Evolutionary conservation across 225 moss, liverwort and hornwort genomes (phyloP).

Genomic region (Pseudoscleropodium purum): DNA sequence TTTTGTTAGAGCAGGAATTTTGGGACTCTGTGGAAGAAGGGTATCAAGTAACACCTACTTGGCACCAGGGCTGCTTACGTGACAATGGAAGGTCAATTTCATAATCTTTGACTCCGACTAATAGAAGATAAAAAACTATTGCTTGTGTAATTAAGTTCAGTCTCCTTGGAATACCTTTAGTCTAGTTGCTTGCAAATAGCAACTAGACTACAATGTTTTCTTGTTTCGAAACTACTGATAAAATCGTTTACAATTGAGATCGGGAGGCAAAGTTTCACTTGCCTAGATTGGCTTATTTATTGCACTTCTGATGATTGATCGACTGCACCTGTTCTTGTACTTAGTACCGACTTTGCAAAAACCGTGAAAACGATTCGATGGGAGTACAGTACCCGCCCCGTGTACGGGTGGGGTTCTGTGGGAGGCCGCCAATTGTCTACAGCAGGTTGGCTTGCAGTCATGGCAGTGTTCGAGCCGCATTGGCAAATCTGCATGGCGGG

Average conservation of each 20-base stretch:
- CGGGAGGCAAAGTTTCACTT: background rate
- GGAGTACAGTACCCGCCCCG: slow-evolving; percentile 83
- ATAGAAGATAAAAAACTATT: background rate
- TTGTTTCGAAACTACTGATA: background rate
- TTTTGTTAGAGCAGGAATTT: slow-evolving; percentile 53
- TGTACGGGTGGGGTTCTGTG: slow-evolving; percentile 82
- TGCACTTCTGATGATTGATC: background rate
- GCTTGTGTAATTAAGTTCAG: background rate
- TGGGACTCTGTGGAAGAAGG: slow-evolving; percentile 74
- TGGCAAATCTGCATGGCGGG: slow-evolving; percentile 99
- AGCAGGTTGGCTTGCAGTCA: slow-evolving; percentile 90
- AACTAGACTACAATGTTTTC: background rate
- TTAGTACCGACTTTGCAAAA: slow-evolving; percentile 50
- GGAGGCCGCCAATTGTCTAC: slow-evolving; percentile 68
- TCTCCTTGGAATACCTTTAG: background rate
- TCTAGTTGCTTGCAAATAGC: background rate
- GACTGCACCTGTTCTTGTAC: background rate
- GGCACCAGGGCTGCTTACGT: slow-evolving; percentile 78
- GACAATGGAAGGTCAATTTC: slow-evolving; percentile 67
- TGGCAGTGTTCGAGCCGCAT: slow-evolving; percentile 85
- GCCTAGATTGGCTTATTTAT: background rate
- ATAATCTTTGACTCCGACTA: background rate
- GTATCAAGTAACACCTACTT: slow-evolving; percentile 87
- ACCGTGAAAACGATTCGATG: slow-evolving; percentile 48
- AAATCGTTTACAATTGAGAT: background rate